Base-by-base conservation (phyloP, 169 alveolate genomes). In the Plasmodium vivax region DNA sequence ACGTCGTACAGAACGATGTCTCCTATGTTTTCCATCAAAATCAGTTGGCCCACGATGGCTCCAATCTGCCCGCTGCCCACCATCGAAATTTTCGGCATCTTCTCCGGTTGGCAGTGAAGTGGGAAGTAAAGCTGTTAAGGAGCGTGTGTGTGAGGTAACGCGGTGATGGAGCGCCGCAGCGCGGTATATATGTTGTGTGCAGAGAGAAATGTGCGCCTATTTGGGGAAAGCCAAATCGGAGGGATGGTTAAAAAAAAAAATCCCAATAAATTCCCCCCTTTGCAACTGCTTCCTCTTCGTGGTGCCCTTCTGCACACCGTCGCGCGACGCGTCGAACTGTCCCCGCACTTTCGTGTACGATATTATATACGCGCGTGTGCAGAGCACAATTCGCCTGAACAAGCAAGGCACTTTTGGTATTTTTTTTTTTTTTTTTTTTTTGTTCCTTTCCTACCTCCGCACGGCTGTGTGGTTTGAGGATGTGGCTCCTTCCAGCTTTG, bases 21-120 rank as follows among this genome's bases (percentile, higher is more conserved):
- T 12, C 98, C 98, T 7, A 97, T 84, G 79, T 97, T 97, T 80
- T 96, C 96, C 36, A 96, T 72, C 16, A 96, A 97, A 19, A 96
- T 73, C n/a, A 97, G 84, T 84, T 96, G 95, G 9, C 97, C 98
- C 91, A 97, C 97, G 1, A 96, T 93, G 19, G 97, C 97, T 36
- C 98, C 98, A 68, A 97, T 97, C 84, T 97, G 96, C 12, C 98
- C 98, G 58, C 97, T 84, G 62, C 98, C 98, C 41, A 97, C 95
- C 54, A 97, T 93, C 56, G 97, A 93, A 62, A 97, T 97, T 58
- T 96, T 95, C 51, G 93, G 54, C 96, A 96, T 96, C 71, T 58
- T 93, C 32, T 47, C 34, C 62, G 16, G 16, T 1, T 4, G 23
- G 62, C 0, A 23, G 62, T 51, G 7, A 51, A 51, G 16, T 19